phyloP scores from a whole-genome alignment of 768 basidiomycete genomes.

The Boletus rubroflammeus region DNA sequence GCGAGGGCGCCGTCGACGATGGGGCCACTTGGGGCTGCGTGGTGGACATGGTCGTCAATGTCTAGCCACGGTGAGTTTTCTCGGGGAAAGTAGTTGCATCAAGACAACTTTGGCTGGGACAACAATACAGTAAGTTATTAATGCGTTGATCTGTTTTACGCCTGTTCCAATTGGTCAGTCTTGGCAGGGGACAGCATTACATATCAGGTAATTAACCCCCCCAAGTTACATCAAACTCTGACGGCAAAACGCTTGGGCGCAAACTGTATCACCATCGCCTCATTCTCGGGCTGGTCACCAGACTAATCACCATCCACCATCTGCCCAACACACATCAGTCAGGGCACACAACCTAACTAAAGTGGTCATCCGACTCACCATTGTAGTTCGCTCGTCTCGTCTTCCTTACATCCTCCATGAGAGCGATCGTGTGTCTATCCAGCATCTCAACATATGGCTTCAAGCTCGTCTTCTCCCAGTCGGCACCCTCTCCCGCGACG shows the following conservation, averaged over 20 bases:
- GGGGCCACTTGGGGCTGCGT: constrained; percentile 1
- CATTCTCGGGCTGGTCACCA: too few species aligned
- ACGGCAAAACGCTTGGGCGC: too few species aligned
- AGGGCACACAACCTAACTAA: background rate
- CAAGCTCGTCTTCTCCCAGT: constrained; percentile 85
- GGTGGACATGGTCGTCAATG: constrained; percentile 22
- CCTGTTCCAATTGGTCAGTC: constrained; percentile 16
- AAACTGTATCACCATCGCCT: too few species aligned
- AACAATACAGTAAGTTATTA: background rate
- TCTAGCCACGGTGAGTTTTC: constrained; percentile 9
- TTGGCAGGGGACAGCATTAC: background rate
- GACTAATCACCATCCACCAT: constrained; percentile 30
- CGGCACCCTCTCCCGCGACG: constrained; percentile 49
- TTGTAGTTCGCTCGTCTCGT: constrained; percentile 17
- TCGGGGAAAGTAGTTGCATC: constrained; percentile 7
- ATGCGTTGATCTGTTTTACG: background rate
- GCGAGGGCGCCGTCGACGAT: background rate
- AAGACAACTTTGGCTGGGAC: background rate
- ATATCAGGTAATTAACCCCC: constrained; percentile 3
- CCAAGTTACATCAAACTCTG: too few species aligned
- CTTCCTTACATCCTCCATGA: constrained; percentile 31
- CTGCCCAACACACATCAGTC: constrained; percentile 7
- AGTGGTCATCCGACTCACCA: constrained; percentile 8
- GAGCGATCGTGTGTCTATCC: constrained; percentile 57
- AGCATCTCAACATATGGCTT: constrained; percentile 88